Percentiles rank a stretch among this genome's conserved stretches.
Evolutionary conservation across 768 basidiomycete genomes (phyloP).

Genomic region (Filobasidium floriforme): DNA sequence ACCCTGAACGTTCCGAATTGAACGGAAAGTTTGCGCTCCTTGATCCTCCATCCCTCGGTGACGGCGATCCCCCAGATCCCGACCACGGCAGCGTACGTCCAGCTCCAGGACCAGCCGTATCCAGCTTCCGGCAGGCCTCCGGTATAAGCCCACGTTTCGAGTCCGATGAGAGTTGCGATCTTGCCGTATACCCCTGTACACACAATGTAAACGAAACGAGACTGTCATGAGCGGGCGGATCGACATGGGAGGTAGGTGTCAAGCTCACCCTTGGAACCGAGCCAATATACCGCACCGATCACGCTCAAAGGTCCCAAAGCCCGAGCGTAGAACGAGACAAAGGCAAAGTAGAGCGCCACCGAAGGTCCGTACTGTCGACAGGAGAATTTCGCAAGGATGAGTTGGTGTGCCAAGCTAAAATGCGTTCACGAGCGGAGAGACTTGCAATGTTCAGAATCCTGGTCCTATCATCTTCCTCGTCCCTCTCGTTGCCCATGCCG

Average conservation of each 20-base stretch:
- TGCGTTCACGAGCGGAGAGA: constrained; percentile 8
- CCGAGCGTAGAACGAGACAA: constrained; percentile 74
- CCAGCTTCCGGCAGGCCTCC: constrained; percentile 11
- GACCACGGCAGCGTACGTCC: constrained; percentile 65
- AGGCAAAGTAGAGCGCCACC: constrained; percentile 71
- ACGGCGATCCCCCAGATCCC: constrained; percentile 78
- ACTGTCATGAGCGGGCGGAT: background rate
- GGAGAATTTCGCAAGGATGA: background rate
- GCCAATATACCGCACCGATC: constrained; percentile 63
- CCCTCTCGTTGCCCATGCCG: constrained; percentile 47
- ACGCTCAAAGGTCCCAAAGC: constrained; percentile 68
- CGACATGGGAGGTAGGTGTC: background rate
- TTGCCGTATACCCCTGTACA: constrained; percentile 21
- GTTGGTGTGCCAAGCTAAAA: background rate
- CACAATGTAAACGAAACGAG: background rate
- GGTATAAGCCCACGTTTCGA: constrained; percentile 13
- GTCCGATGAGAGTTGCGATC: constrained; percentile 19
- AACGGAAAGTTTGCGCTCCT: constrained; percentile 72
- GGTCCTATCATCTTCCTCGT: constrained; percentile 53
- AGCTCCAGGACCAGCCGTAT: constrained; percentile 57
- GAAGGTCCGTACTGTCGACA: constrained; percentile 63
- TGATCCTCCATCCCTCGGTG: constrained; percentile 77
- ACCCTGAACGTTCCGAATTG: constrained; percentile 70
- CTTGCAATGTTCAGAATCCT: constrained; percentile 65
- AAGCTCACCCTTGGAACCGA: constrained; percentile 44